phyloP scores from a whole-genome alignment of 768 basidiomycete genomes.

The Amanita fuliginea region DNA sequence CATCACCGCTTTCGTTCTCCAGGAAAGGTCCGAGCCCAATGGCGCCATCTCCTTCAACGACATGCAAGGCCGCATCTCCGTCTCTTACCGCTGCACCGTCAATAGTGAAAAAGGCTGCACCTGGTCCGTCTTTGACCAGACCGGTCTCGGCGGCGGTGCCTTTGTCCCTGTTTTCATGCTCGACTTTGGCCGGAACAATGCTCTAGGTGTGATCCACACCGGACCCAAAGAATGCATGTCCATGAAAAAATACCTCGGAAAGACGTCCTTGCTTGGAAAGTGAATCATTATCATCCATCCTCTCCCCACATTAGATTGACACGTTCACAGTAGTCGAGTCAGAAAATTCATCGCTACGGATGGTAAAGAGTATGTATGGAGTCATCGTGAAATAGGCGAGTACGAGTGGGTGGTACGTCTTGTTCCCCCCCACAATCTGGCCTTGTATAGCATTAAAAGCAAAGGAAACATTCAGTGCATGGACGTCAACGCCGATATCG shows the following conservation, averaged over 20 bases:
- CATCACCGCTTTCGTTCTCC: conserved; percentile 51
- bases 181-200: conserved; percentile 36
- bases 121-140: conserved; percentile 43
- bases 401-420: conserved; percentile 57
- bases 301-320: too few relatives aligned
- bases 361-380: conserved; percentile 53
- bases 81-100: conserved; percentile 37
- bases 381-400: conserved; percentile 30
- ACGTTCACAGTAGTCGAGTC: conserved; percentile 22
- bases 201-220: conserved; percentile 42
- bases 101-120: conserved; percentile 28
- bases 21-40: conserved; percentile 47
- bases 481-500: conserved; percentile 34
- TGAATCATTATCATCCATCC: conserved; percentile 6
- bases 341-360: conserved; percentile 51
- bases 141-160: conserved; percentile 15
- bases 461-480: conserved; percentile 40
- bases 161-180: conserved; percentile 32
- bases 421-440: too few relatives aligned
- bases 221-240: conserved; percentile 21
- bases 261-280: conserved; percentile 34
- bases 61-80: conserved; percentile 47
- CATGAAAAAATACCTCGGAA: conserved; percentile 45
- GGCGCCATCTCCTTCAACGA: conserved; percentile 50
- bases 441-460: too few relatives aligned